phyloP scores from a whole-genome alignment of 2,329 filamentous ascomycete species.

The Xylaria sp. region DNA sequence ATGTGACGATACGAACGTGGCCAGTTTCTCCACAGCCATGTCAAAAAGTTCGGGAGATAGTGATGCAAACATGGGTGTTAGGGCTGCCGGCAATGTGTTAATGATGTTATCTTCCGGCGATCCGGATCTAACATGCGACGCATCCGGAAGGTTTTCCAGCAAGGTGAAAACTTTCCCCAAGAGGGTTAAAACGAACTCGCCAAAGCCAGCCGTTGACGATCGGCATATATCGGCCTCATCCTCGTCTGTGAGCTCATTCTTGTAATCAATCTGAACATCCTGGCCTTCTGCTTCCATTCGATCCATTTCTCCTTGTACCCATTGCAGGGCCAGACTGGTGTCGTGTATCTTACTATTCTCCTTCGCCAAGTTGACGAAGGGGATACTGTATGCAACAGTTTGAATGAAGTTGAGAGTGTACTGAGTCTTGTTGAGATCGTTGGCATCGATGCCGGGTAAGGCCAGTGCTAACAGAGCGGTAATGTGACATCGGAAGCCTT shows the following conservation, averaged over 20 bases:
- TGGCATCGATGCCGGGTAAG: slow-evolving; percentile 95
- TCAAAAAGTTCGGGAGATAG: slow-evolving; percentile 95
- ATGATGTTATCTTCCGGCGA: slow-evolving; percentile 97
- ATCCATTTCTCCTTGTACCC: slow-evolving; percentile 95
- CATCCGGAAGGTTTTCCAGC: slow-evolving; percentile 93
- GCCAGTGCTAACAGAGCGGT: slow-evolving; percentile 93
- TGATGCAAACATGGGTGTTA: slow-evolving; percentile 89
- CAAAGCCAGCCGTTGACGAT: slow-evolving; percentile 93
- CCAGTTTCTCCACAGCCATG: slow-evolving; percentile 89
- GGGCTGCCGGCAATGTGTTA: slow-evolving; percentile 90
- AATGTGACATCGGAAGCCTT: slow-evolving; percentile 96
- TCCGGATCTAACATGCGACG: slow-evolving; percentile 85
- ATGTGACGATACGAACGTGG: slow-evolving; percentile 89
- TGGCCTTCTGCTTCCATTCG: slow-evolving; percentile 90
- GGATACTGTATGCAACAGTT: slow-evolving; percentile 94
- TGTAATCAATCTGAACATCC: slow-evolving; percentile 86
- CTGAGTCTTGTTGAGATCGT: slow-evolving; percentile 95
- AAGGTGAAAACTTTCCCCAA: slow-evolving; percentile 95
- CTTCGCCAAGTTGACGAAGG: slow-evolving; percentile 83
- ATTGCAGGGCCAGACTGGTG: slow-evolving; percentile 83
- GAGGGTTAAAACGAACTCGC: slow-evolving; percentile 90
- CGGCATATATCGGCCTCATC: slow-evolving; percentile 89
- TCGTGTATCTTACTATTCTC: slow-evolving; percentile 75
- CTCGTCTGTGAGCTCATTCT: slow-evolving; percentile 81
- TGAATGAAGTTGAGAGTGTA: slow-evolving; percentile 96